A percentile compares a stretch with the other conserved stretches of the same genome.
phyloP scores from a whole-genome alignment of 176 grass and related monocot species.

The Musa itinerans region DNA sequence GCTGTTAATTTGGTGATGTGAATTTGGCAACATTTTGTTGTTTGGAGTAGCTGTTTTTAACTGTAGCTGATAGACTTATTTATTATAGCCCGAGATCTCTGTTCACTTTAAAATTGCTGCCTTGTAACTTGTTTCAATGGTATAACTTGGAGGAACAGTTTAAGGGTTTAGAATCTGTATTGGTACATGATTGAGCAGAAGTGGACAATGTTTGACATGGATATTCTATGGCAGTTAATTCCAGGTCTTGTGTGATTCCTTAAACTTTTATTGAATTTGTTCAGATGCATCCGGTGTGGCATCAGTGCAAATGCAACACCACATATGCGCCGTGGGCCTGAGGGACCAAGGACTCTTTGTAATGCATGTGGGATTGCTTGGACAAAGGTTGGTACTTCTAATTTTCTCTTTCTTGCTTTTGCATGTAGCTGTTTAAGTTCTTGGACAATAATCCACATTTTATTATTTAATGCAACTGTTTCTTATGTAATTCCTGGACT shows the following conservation, averaged over 20 bases:
- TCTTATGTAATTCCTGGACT: not conserved
- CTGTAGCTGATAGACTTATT: no score
- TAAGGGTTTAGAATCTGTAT: not conserved
- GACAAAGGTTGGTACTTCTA: constrained; percentile 1
- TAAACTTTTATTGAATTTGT: not conserved
- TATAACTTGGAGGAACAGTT: not conserved
- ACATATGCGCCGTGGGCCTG: constrained; percentile 12
- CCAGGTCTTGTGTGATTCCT: not conserved
- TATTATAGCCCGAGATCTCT: no score
- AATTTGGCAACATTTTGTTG: no score
- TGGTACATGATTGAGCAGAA: not conserved
- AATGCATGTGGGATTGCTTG: constrained; percentile 15
- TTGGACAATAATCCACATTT: not conserved
- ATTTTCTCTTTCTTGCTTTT: constrained; percentile 5
- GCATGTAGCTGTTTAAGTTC: not conserved
- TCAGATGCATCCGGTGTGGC: constrained; percentile 8
- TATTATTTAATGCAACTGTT: not conserved
- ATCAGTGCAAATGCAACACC: constrained; percentile 13
- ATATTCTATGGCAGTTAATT: not conserved
- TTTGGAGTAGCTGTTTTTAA: no score
- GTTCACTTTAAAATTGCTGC: no score
- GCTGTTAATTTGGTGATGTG: no score
- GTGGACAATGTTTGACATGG: not conserved
- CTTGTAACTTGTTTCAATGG: no score
- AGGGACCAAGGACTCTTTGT: constrained; percentile 13